Evolutionary conservation across 768 basidiomycete genomes (phyloP).

Genomic region (Lactarius deliciosus): DNA sequence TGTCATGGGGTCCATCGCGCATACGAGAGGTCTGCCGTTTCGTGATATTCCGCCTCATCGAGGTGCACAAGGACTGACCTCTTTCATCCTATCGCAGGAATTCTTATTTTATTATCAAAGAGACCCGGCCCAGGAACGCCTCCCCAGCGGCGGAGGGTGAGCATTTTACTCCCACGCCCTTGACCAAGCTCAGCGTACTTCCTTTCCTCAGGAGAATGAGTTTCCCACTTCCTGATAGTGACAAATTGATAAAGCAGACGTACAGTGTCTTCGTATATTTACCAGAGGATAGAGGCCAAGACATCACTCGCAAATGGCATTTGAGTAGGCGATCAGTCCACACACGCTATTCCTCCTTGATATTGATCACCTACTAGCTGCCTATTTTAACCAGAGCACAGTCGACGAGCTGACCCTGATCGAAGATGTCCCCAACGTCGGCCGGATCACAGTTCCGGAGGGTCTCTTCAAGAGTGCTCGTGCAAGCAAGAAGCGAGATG

Average conservation of each 20-base stretch:
- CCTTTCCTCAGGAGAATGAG: constrained; percentile 41
- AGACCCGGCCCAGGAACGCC: constrained; percentile 32
- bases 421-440: constrained; percentile 60
- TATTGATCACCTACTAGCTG: constrained; percentile 47
- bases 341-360: constrained; percentile 10
- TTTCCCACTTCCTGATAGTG: constrained; percentile 37
- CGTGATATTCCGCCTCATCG: constrained; percentile 1
- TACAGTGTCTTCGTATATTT: constrained; percentile 73
- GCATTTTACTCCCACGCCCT: neutral
- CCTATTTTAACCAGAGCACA: constrained; percentile 78
- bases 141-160: constrained; percentile 28
- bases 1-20: constrained; percentile 79
- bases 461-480: constrained; percentile 58
- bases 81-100: constrained; percentile 48
- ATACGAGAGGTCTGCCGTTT: constrained; percentile 66
- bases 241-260: constrained; percentile 71
- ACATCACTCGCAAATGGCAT: constrained; percentile 67
- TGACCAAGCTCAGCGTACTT: constrained; percentile 1
- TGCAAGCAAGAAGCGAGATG: constrained; percentile 27
- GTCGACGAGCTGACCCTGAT: constrained; percentile 70
- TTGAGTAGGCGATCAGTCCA: constrained; percentile 53
- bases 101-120: constrained; percentile 82
- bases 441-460: constrained; percentile 62
- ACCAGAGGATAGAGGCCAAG: constrained; percentile 37
- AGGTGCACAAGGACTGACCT: neutral